Percentiles rank a stretch among this genome's conserved stretches.
Conservation (phyloP, 257 asterid genomes). For the Paraleonurus japonicus region DNA sequence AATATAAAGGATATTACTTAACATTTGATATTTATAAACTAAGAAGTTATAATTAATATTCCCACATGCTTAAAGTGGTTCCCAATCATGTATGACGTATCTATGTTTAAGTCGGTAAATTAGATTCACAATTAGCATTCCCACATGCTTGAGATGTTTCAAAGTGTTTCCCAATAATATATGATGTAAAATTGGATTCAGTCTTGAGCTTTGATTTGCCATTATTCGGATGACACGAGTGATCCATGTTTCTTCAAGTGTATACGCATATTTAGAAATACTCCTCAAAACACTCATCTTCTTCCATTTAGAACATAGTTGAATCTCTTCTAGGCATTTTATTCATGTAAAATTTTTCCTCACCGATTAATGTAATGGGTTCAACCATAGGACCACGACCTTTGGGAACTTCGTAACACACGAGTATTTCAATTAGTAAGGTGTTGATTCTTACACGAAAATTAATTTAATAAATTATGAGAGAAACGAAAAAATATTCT, state of each 20-base stretch:
- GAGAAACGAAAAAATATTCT: not conserved
- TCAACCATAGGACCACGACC: constrained; percentile 83
- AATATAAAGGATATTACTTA: too few relatives aligned
- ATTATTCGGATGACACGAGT: too few relatives aligned
- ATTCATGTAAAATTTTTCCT: constrained; percentile 80
- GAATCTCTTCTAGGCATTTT: constrained; percentile 91
- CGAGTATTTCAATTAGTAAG: constrained; percentile 70
- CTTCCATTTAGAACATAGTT: constrained; percentile 90
- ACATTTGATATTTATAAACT: too few relatives aligned
- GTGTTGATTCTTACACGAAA: constrained; percentile 76
- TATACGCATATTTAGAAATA: constrained; percentile 93
- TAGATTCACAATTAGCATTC: too few relatives aligned
- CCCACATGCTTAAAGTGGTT: too few relatives aligned
- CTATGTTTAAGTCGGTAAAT: too few relatives aligned
- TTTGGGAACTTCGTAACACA: constrained; percentile 76
- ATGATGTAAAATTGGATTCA: too few relatives aligned
- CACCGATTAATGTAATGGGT: constrained; percentile 75
- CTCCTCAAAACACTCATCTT: constrained; percentile 94
- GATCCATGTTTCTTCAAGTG: constrained; percentile 98
- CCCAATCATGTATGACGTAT: too few relatives aligned
- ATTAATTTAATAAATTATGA: not conserved
- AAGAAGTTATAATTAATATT: too few relatives aligned
- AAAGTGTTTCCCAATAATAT: too few relatives aligned
- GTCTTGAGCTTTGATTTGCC: too few relatives aligned
- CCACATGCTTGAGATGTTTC: too few relatives aligned